Percentiles rank a stretch among this genome's conserved stretches.
phyloP scores from a whole-genome alignment of 108 stramenopile species.

The Cyclotella baltica region DNA sequence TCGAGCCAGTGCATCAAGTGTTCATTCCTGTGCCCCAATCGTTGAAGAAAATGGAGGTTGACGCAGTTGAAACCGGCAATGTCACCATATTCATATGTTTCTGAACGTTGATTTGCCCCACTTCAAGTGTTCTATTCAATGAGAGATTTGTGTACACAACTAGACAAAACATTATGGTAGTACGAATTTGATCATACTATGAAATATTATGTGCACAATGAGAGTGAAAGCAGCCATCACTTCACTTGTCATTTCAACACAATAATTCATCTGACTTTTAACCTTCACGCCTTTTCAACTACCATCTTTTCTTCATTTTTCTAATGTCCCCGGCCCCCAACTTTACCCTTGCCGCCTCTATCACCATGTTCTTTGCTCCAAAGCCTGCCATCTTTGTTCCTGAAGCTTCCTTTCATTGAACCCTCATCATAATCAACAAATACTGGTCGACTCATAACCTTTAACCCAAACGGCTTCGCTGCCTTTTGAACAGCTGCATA shows the following conservation, averaged over 20 bases:
- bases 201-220: too few relatives aligned
- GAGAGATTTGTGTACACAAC: too few relatives aligned
- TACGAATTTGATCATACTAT: too few relatives aligned
- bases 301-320: background rate
- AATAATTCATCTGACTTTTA: too few relatives aligned
- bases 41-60: background rate
- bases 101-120: too few relatives aligned
- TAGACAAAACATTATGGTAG: too few relatives aligned
- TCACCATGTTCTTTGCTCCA: constrained; percentile 63
- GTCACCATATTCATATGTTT: too few relatives aligned
- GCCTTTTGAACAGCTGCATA: constrained; percentile 63
- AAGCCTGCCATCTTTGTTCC: constrained; percentile 66
- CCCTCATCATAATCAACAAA: constrained; percentile 87
- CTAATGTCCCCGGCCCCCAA: constrained; percentile 11
- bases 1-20: background rate
- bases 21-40: background rate
- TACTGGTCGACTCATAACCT: constrained; percentile 59
- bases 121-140: too few relatives aligned
- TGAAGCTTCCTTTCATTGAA: constrained; percentile 73
- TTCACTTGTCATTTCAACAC: too few relatives aligned
- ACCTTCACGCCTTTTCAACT: background rate
- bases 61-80: background rate
- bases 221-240: too few relatives aligned
- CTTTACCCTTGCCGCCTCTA: constrained; percentile 11
- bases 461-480: constrained; percentile 55